A percentile compares a stretch with the other conserved stretches of the same genome.
Conservation (phyloP, 441 rosid species). For the Erodium texanum region DNA sequence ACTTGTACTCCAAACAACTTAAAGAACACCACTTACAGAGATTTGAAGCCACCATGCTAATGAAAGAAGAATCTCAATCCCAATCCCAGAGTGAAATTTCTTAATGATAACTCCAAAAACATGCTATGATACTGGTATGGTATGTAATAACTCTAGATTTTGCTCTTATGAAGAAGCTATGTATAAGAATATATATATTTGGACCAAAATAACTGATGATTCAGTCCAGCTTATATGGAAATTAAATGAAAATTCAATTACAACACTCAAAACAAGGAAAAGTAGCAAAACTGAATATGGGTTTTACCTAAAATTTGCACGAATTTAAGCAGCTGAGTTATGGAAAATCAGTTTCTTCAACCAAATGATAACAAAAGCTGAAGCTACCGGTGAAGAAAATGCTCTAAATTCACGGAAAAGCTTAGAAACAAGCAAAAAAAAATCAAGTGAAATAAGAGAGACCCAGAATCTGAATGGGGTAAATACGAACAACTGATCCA, state of each 20-base stretch:
- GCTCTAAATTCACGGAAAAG: not conserved
- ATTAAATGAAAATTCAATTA: not conserved
- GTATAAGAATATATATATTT: not conserved
- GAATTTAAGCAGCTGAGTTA: not conserved
- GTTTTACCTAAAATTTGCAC: not conserved
- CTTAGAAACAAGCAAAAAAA: not conserved
- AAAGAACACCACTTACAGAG: not conserved
- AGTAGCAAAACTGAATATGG: not conserved
- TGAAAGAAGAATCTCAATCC: not conserved
- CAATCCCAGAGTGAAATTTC: too few species aligned
- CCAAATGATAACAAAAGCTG: not conserved
- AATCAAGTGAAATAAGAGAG: too few species aligned
- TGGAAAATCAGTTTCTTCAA: not conserved
- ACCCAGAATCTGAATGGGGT: too few species aligned
- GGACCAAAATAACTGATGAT: not conserved
- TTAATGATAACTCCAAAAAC: not conserved
- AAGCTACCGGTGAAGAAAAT: not conserved
- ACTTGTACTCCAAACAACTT: constrained; percentile 4
- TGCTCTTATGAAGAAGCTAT: not conserved
- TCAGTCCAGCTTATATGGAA: not conserved
- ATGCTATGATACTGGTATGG: not conserved
- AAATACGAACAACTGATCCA: not conserved
- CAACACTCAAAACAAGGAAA: not conserved
- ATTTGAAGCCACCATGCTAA: constrained; percentile 4
- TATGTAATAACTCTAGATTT: not conserved